phyloP scores from a whole-genome alignment of 228 moss, liverwort and hornwort genomes.

The Sphagnum fallax region DNA sequence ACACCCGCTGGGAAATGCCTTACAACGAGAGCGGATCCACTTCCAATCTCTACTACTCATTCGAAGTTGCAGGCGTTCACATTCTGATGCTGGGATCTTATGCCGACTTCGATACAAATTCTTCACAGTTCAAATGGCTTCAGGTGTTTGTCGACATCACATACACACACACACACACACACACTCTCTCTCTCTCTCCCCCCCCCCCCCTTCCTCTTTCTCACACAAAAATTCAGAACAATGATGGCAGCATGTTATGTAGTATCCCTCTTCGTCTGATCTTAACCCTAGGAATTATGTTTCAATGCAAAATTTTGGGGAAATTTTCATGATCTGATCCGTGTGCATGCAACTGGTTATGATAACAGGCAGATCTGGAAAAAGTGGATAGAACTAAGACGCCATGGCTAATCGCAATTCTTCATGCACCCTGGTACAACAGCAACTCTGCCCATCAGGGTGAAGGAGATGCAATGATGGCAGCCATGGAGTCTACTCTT shows the following conservation, averaged over 20 bases:
- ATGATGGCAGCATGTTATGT: too few species aligned
- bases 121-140: constrained; percentile 33
- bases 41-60: constrained; percentile 71
- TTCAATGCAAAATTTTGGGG: too few species aligned
- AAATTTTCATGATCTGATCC: too few species aligned
- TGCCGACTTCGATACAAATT: constrained; percentile 28
- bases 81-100: constrained; percentile 72
- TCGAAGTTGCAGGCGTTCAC: constrained; percentile 66
- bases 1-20: constrained; percentile 59
- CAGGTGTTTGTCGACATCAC: constrained; percentile 13
- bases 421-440: constrained; percentile 95
- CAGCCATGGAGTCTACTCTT: constrained; percentile 62
- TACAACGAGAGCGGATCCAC: constrained; percentile 45
- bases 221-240: too few species aligned
- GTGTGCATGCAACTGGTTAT: neutral
- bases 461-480: constrained; percentile 77
- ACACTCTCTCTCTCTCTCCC: too few species aligned
- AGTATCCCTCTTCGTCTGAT: too few species aligned
- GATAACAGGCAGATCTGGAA: constrained; percentile 58
- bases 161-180: too few species aligned
- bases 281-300: too few species aligned
- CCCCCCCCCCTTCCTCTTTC: too few species aligned
- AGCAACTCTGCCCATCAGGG: constrained; percentile 85
- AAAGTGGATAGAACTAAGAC: constrained; percentile 70
- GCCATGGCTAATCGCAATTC: constrained; percentile 70